Conservation (phyloP, 768 basidiomycete species). For the Chalciporus sphaerocephalus region DNA sequence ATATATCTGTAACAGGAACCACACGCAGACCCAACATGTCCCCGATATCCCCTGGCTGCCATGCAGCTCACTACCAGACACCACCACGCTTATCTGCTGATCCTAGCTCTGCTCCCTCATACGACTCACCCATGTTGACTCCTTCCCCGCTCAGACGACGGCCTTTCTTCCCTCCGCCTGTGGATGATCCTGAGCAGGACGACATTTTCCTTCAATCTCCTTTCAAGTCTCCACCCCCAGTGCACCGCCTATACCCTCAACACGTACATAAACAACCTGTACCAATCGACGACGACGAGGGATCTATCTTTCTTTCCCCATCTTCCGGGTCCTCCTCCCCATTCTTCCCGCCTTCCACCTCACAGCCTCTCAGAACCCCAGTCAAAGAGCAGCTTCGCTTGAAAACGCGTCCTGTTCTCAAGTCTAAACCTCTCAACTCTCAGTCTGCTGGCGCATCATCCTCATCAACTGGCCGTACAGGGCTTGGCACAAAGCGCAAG, state of each 20-base stretch:
- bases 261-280: conserved; percentile 34
- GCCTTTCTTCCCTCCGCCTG: conserved; percentile 35
- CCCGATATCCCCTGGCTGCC: conserved; percentile 31
- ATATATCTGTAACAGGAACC: conserved; percentile 32
- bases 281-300: conserved; percentile 52
- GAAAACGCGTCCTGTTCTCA: conserved; percentile 41
- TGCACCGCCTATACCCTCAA: conserved; percentile 40
- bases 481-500: conserved; percentile 64
- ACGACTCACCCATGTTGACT: conserved; percentile 57
- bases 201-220: conserved; percentile 55
- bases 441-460: conserved; percentile 3
- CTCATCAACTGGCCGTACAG: conserved; percentile 28
- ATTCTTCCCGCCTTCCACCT: conserved; percentile 41
- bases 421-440: conserved; percentile 28
- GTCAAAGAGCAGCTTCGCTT: conserved; percentile 47
- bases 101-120: conserved; percentile 28
- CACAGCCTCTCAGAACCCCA: conserved; percentile 57
- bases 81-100: conserved; percentile 31
- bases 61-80: conserved; percentile 30
- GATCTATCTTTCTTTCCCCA: conserved; percentile 53
- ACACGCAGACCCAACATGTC: conserved; percentile 32
- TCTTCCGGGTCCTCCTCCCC: conserved; percentile 37
- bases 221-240: conserved; percentile 43
- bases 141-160: conserved; percentile 57
- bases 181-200: conserved; percentile 35